These are phyloP conservation scores for Apiospora pterosperma DNA, from an alignment of 2,329 filamentous ascomycete species.

Conservation along the genomic window DNA sequence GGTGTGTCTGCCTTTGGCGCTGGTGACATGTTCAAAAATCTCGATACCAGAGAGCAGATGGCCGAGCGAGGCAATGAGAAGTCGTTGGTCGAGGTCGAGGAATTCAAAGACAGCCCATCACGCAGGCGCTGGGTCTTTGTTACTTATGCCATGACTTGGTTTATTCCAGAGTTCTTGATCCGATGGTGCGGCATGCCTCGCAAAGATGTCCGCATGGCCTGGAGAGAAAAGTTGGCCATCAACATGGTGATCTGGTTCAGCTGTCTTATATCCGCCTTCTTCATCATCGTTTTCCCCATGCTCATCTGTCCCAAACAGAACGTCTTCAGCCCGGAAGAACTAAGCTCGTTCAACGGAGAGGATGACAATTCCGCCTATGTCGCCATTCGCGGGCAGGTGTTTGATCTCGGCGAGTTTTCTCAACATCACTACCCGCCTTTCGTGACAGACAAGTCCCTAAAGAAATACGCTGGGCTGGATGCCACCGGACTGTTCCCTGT, in stretches of 20 bases:
- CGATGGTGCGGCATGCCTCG: slow-evolving; percentile 75
- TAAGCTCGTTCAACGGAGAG: slow-evolving; percentile 72
- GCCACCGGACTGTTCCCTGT: slow-evolving; percentile 88
- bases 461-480: slow-evolving; percentile 83
- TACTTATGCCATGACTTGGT: slow-evolving; percentile 82
- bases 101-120: slow-evolving; percentile 69
- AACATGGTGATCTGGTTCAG: slow-evolving; percentile 95
- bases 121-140: slow-evolving; percentile 89
- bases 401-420: slow-evolving; percentile 73
- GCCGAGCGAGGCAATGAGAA: slow-evolving; percentile 93
- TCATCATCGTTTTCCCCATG: slow-evolving; percentile 83
- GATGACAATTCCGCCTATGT: slow-evolving; percentile 62
- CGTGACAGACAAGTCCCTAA: slow-evolving; percentile 59
- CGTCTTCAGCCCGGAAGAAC: slow-evolving; percentile 76
- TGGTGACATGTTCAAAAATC: slow-evolving; percentile 97
- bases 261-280: slow-evolving; percentile 76
- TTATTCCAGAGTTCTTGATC: slow-evolving; percentile 80
- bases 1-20: slow-evolving; percentile 86
- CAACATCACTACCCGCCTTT: slow-evolving; percentile 73
- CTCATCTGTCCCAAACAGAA: slow-evolving; percentile 90
- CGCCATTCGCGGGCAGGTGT: slow-evolving; percentile 84
- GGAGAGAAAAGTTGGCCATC: slow-evolving; percentile 97
- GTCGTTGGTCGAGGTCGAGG: slow-evolving; percentile 85
- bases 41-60: slow-evolving; percentile 91
- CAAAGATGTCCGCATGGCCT: slow-evolving; percentile 88